Conservation (phyloP, 2,329 filamentous ascomycete genomes). For the Hymenoscyphus scutula region DNA sequence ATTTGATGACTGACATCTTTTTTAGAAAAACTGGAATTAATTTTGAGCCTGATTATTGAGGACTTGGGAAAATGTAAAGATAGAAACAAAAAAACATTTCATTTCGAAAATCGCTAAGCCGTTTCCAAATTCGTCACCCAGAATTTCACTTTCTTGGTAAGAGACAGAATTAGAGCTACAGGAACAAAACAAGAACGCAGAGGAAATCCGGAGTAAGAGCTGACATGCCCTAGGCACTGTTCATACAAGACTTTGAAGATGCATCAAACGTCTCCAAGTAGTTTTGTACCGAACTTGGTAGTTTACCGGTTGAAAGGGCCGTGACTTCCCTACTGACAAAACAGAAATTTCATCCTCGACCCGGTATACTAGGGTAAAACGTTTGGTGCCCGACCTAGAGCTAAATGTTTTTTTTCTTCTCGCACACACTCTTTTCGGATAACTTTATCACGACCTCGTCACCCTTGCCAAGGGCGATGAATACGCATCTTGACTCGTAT, state of each 20-base stretch:
- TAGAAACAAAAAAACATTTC: background rate
- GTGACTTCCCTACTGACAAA: background rate
- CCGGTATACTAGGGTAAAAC: background rate
- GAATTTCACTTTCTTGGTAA: background rate
- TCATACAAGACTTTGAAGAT: background rate
- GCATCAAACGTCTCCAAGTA: slow-evolving; percentile 3
- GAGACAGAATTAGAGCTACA: background rate
- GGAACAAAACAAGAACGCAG: background rate
- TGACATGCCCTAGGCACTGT: background rate
- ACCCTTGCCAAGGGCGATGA: background rate
- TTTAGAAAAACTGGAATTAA: background rate
- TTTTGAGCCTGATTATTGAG: background rate
- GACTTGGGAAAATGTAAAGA: background rate
- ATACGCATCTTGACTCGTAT: slow-evolving; percentile 1
- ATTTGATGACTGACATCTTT: background rate
- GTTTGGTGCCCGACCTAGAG: background rate
- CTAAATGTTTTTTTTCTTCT: background rate
- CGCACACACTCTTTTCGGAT: background rate
- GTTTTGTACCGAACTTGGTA: background rate
- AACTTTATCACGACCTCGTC: background rate
- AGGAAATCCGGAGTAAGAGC: background rate
- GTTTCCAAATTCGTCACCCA: background rate
- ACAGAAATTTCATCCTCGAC: background rate
- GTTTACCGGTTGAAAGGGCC: background rate
- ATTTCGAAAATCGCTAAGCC: background rate